phyloP scores from a whole-genome alignment of 1,284 basidiomycete species.

The Lignosus rhinocerotis region DNA sequence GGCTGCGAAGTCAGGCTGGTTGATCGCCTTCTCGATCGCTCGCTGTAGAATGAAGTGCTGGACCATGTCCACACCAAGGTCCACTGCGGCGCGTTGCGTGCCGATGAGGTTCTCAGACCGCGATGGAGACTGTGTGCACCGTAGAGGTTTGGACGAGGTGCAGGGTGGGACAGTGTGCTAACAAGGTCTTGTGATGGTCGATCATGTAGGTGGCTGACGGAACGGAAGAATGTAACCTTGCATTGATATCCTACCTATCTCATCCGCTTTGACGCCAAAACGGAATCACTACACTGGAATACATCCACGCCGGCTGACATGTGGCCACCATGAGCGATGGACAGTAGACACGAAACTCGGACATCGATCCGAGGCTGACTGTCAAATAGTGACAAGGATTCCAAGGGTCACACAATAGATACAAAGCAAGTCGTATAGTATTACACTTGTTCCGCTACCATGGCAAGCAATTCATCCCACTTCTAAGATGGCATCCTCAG shows the following conservation, averaged over 20 bases:
- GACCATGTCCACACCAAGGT: conserved; percentile 3
- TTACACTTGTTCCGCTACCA: not conserved
- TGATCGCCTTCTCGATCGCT: conserved; percentile 26
- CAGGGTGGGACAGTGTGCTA: not conserved
- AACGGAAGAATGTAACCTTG: not conserved
- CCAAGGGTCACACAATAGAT: not conserved
- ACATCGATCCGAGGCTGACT: too few species aligned
- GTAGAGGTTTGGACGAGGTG: not conserved
- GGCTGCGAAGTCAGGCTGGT: conserved; percentile 25
- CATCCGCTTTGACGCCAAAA: not conserved
- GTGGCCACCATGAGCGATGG: too few species aligned
- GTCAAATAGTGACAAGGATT: too few species aligned
- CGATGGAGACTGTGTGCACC: not conserved
- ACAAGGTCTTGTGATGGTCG: not conserved
- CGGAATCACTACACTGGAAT: too few species aligned
- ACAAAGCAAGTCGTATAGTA: not conserved
- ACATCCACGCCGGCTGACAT: too few species aligned
- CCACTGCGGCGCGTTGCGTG: too few species aligned
- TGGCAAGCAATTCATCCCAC: conserved; percentile 40
- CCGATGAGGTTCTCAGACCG: too few species aligned
- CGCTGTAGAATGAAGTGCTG: conserved; percentile 24
- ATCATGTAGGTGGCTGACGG: conserved; percentile 16
- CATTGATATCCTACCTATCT: too few species aligned
- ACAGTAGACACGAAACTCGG: too few species aligned
- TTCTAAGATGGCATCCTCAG: conserved; percentile 79